Conservation (phyloP, 78 protist species). For the Dictyostelium capitatum region DNA sequence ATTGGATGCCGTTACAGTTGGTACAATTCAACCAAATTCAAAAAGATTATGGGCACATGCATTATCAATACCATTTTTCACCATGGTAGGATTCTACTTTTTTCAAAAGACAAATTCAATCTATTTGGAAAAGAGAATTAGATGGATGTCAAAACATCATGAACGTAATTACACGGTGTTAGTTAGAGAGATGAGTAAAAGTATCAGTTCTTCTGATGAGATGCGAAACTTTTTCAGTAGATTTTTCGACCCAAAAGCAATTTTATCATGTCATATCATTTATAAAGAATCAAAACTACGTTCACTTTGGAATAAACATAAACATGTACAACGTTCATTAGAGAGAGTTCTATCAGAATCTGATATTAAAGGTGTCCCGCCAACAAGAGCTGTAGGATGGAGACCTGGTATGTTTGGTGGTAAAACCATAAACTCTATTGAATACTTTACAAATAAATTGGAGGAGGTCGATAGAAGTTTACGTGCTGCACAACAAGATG, state of each 20-base stretch:
- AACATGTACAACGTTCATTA: conserved; percentile 24
- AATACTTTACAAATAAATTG: conserved; percentile 35
- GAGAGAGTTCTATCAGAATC: conserved; percentile 32
- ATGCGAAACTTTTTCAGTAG: conserved; percentile 40
- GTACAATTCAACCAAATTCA: conserved; percentile 38
- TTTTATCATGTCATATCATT: conserved; percentile 54
- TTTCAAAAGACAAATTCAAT: conserved; percentile 28
- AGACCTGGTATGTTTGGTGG: conserved; percentile 62
- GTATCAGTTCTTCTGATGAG: conserved; percentile 14
- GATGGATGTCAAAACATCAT: conserved; percentile 83
- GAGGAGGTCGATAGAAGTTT: neutral
- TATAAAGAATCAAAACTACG: conserved; percentile 43
- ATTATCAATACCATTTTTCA: conserved; percentile 60
- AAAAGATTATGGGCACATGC: conserved; percentile 70
- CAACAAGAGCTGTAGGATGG: conserved; percentile 64
- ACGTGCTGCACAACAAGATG: conserved; percentile 50
- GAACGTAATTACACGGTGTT: conserved; percentile 63
- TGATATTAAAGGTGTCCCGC: conserved; percentile 5
- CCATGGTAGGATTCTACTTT: conserved; percentile 26
- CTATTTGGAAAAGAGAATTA: conserved; percentile 70
- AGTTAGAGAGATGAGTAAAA: conserved; percentile 65
- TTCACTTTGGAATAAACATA: conserved; percentile 47
- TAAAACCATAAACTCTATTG: neutral
- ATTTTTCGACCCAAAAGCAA: conserved; percentile 17
- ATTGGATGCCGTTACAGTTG: conserved; percentile 58